Percentiles rank a stretch among this genome's conserved stretches.
Conservation (phyloP, 495 filamentous ascomycete genomes). For the Podospora anserina region DNA sequence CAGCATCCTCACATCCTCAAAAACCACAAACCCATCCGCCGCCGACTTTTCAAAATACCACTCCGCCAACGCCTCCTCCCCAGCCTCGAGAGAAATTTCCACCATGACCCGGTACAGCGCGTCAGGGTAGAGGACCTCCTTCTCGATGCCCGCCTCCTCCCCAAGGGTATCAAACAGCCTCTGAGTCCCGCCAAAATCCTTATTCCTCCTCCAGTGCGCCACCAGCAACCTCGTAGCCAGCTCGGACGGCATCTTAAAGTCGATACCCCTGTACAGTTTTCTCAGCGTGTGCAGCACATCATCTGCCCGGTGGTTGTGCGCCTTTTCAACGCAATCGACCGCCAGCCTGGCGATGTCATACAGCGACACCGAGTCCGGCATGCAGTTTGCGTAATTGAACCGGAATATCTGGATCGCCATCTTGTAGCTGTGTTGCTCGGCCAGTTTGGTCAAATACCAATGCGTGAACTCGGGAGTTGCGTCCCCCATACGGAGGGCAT, state of each 20-base stretch:
- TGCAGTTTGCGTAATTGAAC: conserved; percentile 29
- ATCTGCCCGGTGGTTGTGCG: conserved; percentile 26
- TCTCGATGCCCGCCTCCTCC: conserved; percentile 19
- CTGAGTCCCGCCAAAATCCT: conserved; percentile 26
- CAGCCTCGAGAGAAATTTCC: conserved; percentile 39
- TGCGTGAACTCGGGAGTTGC: conserved; percentile 15
- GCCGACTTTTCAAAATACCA: conserved; percentile 27
- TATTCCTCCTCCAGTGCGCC: conserved; percentile 30
- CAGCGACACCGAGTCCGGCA: conserved; percentile 21
- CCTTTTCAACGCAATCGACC: conserved; percentile 29
- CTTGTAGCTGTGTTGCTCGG: conserved; percentile 30
- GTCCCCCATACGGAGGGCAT: conserved; percentile 12
- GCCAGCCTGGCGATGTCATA: conserved; percentile 27
- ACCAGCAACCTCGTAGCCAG: conserved; percentile 38
- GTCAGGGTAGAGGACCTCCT: conserved; percentile 24
- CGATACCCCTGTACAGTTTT: conserved; percentile 15
- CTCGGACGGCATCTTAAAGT: conserved; percentile 21
- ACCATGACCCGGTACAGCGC: conserved; percentile 39
- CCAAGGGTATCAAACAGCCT: conserved; percentile 29
- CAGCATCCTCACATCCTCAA: conserved; percentile 29
- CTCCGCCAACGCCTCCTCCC: conserved; percentile 29
- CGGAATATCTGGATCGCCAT: conserved; percentile 29
- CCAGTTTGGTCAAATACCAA: conserved; percentile 32
- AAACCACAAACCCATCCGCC: conserved; percentile 21
- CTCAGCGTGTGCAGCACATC: conserved; percentile 31